These are phyloP conservation scores for Porcisia hertigi DNA, from an alignment of 208 protist genomes.

Conservation along the genomic window DNA sequence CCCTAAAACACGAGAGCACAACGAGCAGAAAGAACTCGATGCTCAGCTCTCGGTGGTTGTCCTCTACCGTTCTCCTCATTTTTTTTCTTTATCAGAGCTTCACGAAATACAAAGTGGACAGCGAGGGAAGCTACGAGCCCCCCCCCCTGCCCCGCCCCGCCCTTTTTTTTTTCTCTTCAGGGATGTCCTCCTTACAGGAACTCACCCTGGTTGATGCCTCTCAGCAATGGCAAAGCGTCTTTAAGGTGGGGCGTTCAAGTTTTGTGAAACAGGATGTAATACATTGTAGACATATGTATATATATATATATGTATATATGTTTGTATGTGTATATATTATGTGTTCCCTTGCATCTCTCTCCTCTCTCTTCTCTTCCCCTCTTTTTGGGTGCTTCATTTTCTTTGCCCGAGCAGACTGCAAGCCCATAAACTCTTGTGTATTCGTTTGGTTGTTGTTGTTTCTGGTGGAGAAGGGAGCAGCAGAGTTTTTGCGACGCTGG, in stretches of 20 bases:
- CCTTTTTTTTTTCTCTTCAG: too few relatives aligned
- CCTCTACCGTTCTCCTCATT: background rate
- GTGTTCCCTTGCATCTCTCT: background rate
- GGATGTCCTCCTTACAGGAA: background rate
- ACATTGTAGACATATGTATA: too few relatives aligned
- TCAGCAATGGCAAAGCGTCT: background rate
- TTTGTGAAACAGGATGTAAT: too few relatives aligned
- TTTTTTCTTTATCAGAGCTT: background rate
- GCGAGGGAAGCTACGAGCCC: background rate
- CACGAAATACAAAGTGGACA: background rate
- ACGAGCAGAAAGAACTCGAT: background rate
- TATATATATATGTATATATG: background rate
- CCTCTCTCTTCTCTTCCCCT: constrained; percentile 32
- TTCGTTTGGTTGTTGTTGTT: too few relatives aligned
- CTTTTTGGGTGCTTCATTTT: constrained; percentile 38
- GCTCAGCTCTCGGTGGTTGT: background rate
- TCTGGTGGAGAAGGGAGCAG: too few relatives aligned
- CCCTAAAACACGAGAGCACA: background rate
- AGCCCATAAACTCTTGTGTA: too few relatives aligned
- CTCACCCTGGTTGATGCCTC: background rate
- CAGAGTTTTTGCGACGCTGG: too few relatives aligned
- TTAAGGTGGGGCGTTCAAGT: too few relatives aligned
- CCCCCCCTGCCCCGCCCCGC: too few relatives aligned
- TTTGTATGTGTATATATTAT: background rate
- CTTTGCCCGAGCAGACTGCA: background rate